phyloP scores from a whole-genome alignment of 805 yeast genomes.

The Candida silvicultrix region DNA sequence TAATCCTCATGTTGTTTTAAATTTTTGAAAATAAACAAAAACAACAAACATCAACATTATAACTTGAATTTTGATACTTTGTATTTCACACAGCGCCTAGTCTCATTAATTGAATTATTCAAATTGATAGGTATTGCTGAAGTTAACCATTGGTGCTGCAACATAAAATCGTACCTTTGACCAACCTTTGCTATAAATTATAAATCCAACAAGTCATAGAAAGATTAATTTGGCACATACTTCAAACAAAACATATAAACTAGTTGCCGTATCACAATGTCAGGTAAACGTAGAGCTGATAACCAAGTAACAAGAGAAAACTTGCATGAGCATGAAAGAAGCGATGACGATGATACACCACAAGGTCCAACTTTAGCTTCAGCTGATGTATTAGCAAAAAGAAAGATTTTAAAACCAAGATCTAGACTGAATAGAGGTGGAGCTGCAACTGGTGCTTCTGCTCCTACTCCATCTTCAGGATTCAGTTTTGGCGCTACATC shows the following conservation, averaged over 20 bases:
- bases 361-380: constrained; percentile 42
- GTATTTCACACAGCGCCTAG: no score
- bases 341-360: constrained; percentile 29
- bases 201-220: not conserved
- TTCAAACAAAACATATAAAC: not conserved
- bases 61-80: not conserved
- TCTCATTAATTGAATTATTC: no score
- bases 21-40: not conserved
- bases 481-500: constrained; percentile 6
- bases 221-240: not conserved
- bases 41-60: not conserved
- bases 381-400: constrained; percentile 51
- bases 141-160: no score
- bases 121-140: no score
- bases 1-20: not conserved
- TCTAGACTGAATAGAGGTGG: constrained; percentile 26
- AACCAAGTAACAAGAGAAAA: constrained; percentile 57
- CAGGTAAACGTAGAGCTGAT: constrained; percentile 60
- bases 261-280: constrained; percentile 29
- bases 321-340: constrained; percentile 22
- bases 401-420: constrained; percentile 64
- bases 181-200: no score
- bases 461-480: constrained; percentile 1
- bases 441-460: constrained; percentile 1
- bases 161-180: no score